A percentile compares a stretch with the other conserved stretches of the same genome.
Evolutionary conservation across 495 filamentous ascomycete species (phyloP).

Genomic region (Hyaloscypha finlandica): DNA sequence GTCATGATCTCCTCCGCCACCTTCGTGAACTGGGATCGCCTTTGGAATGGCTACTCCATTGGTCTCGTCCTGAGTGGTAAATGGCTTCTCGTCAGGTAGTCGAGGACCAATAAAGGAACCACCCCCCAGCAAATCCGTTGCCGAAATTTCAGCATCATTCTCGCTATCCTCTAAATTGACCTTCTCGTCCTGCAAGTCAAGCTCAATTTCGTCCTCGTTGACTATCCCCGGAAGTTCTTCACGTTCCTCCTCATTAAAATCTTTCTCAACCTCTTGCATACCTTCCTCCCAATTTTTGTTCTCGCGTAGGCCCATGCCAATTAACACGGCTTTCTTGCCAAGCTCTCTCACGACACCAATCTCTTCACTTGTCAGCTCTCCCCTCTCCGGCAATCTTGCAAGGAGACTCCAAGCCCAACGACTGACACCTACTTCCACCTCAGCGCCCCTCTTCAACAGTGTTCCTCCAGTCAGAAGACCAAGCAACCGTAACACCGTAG

Average conservation of each 20-base stretch:
- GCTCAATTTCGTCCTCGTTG: slow-evolving; percentile 19
- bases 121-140: slow-evolving; percentile 3
- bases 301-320: slow-evolving; percentile 35
- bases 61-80: slow-evolving; percentile 21
- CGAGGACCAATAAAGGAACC: slow-evolving; percentile 20
- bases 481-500: slow-evolving; percentile 58
- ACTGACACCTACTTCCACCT: slow-evolving; percentile 46
- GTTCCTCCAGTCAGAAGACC: slow-evolving; percentile 50
- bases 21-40: too few relatives aligned
- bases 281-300: slow-evolving; percentile 29
- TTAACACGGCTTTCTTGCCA: slow-evolving; percentile 57
- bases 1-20: neutral
- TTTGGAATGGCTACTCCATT: neutral
- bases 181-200: slow-evolving; percentile 1
- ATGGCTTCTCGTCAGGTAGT: slow-evolving; percentile 15
- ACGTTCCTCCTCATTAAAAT: neutral
- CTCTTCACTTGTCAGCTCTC: slow-evolving; percentile 57
- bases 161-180: slow-evolving; percentile 17
- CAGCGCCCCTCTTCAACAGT: slow-evolving; percentile 39
- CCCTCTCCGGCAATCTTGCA: slow-evolving; percentile 55
- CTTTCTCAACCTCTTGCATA: slow-evolving; percentile 33
- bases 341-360: slow-evolving; percentile 60
- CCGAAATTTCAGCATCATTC: slow-evolving; percentile 21
- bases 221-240: slow-evolving; percentile 37
- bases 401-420: slow-evolving; percentile 66